Percentiles rank a stretch among this genome's conserved stretches.
Conservation (phyloP, 1,284 basidiomycete genomes). For the Boletellus deceptivus region DNA sequence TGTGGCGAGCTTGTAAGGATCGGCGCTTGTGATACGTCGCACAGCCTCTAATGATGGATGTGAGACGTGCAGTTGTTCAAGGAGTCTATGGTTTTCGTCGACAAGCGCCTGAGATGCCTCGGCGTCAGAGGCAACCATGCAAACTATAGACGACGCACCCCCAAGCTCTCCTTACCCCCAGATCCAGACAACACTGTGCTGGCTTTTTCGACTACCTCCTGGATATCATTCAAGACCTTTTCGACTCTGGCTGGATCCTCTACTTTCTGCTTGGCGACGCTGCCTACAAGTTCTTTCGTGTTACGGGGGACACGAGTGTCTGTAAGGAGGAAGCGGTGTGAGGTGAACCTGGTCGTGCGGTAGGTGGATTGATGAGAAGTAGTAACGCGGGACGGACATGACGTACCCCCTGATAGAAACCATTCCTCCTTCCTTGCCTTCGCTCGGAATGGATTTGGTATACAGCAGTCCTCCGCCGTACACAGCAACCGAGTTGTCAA, state of each 20-base stretch:
- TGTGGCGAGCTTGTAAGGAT: constrained; percentile 78
- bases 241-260: constrained; percentile 81
- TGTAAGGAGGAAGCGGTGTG: constrained; percentile 81
- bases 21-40: constrained; percentile 60
- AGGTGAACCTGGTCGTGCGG: constrained; percentile 51
- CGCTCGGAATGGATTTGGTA: constrained; percentile 66
- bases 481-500: constrained; percentile 94
- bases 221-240: constrained; percentile 73
- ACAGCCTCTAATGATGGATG: constrained; percentile 89
- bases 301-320: constrained; percentile 92
- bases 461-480: constrained; percentile 94
- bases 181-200: constrained; percentile 67
- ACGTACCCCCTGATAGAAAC: constrained; percentile 81
- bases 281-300: constrained; percentile 92
- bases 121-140: not conserved
- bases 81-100: constrained; percentile 84
- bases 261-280: constrained; percentile 73
- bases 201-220: constrained; percentile 81
- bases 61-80: constrained; percentile 89
- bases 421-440: constrained; percentile 77
- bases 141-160: constrained; percentile 40
- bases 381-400: constrained; percentile 1
- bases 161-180: constrained; percentile 31
- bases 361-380: constrained; percentile 20
- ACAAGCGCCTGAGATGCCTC: constrained; percentile 63